Conservation (phyloP, 805 yeast species). For the Sugiyamaella qingdaonensis region DNA sequence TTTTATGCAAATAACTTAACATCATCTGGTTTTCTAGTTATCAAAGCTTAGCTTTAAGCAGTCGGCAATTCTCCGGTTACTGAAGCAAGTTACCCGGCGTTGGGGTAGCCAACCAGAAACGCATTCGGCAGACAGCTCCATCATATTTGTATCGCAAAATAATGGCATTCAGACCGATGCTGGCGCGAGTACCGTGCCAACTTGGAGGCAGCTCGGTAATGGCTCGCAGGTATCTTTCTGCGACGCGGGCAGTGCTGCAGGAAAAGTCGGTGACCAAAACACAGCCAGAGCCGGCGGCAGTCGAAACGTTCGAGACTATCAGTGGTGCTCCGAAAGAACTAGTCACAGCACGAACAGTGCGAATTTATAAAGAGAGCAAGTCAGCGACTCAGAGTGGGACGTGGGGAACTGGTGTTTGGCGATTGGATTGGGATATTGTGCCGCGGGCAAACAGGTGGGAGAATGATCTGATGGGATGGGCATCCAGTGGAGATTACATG, state of each 20-base stretch:
- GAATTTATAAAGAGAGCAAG: slow-evolving; percentile 73
- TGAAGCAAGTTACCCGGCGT: not conserved
- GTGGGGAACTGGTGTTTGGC: slow-evolving; percentile 50
- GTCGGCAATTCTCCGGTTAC: no score
- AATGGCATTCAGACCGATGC: not conserved
- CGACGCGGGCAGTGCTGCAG: not conserved
- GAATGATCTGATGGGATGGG: slow-evolving; percentile 83
- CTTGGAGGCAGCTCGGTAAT: not conserved
- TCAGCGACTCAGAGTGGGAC: slow-evolving; percentile 77
- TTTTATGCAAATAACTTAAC: no score
- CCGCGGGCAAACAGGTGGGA: slow-evolving; percentile 83
- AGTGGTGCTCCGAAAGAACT: slow-evolving; percentile 77
- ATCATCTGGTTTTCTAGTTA: no score
- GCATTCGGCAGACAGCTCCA: no score
- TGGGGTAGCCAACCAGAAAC: not conserved
- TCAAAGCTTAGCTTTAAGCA: no score
- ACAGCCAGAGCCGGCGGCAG: not conserved
- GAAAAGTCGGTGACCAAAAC: not conserved
- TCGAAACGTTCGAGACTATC: slow-evolving; percentile 42
- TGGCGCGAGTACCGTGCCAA: not conserved
- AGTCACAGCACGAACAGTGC: slow-evolving; percentile 56
- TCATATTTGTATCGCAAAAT: not conserved
- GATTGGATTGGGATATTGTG: slow-evolving; percentile 77
- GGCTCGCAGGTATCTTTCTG: not conserved
- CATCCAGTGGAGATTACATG: slow-evolving; percentile 72